Percentiles rank a stretch among this genome's conserved stretches.
Evolutionary conservation across 2,329 filamentous ascomycete genomes (phyloP).

Genomic region (Aspergillus tamarii): DNA sequence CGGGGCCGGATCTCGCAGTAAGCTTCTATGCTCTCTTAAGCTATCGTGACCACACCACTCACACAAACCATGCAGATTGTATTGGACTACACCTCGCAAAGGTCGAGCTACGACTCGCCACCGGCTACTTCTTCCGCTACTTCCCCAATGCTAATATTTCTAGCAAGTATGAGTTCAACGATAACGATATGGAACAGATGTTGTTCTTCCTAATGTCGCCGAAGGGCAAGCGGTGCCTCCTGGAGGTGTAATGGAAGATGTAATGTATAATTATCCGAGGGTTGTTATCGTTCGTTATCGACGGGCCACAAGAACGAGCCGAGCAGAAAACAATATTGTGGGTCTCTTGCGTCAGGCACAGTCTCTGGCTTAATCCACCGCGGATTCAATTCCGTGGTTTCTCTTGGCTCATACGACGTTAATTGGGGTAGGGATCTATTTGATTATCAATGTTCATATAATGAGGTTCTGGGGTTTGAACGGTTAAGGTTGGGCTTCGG

Average conservation of each 20-base stretch:
- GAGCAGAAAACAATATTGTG: neutral
- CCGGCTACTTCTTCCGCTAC: slow-evolving; percentile 55
- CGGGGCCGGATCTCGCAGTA: slow-evolving; percentile 65
- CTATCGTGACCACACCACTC: neutral
- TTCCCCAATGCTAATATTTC: slow-evolving; percentile 30
- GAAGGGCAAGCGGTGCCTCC: slow-evolving; percentile 46
- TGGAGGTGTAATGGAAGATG: slow-evolving; percentile 24
- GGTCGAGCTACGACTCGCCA: slow-evolving; percentile 58
- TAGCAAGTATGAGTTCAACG: slow-evolving; percentile 27
- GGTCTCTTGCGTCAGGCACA: slow-evolving; percentile 4
- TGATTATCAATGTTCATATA: neutral
- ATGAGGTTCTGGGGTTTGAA: neutral
- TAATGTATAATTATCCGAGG: neutral
- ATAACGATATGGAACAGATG: slow-evolving; percentile 48
- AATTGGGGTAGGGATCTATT: neutral
- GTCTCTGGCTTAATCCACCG: neutral
- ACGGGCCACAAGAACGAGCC: neutral
- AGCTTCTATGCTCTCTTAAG: slow-evolving; percentile 13
- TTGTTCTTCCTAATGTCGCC: slow-evolving; percentile 51
- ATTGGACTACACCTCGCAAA: slow-evolving; percentile 69
- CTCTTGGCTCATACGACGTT: slow-evolving; percentile 1
- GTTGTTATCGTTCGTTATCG: neutral
- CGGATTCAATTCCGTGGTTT: slow-evolving; percentile 1
- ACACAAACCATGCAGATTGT: slow-evolving; percentile 50
- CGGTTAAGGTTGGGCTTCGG: neutral